Evolutionary conservation across 2,329 filamentous ascomycete species (phyloP).

Genomic region (Beauveria pseudobassiana): DNA sequence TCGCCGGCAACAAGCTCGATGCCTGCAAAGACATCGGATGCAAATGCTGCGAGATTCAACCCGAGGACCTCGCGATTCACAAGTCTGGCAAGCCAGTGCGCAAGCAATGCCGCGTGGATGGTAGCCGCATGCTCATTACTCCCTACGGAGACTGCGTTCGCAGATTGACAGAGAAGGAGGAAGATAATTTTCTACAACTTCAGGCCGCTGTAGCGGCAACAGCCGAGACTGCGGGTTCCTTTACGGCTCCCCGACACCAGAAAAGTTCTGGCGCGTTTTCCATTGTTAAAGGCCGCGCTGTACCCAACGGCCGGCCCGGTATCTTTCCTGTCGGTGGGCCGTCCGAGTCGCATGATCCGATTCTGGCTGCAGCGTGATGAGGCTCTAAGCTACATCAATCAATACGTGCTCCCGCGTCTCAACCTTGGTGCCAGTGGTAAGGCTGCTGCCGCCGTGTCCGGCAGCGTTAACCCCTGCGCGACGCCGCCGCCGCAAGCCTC

Average conservation of each 20-base stretch:
- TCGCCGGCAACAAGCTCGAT: slow-evolving; percentile 16
- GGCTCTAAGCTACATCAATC: slow-evolving; percentile 61
- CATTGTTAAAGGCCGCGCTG: slow-evolving; percentile 56
- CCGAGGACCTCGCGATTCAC: slow-evolving; percentile 46
- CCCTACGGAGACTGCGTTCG: slow-evolving; percentile 71
- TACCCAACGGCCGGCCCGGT: slow-evolving; percentile 54
- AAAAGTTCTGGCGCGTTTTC: slow-evolving; percentile 49
- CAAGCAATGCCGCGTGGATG: slow-evolving; percentile 51
- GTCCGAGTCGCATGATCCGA: slow-evolving; percentile 46
- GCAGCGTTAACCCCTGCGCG: slow-evolving; percentile 28
- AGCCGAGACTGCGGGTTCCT: slow-evolving; percentile 46
- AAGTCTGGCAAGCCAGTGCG: slow-evolving; percentile 51
- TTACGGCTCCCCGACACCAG: slow-evolving; percentile 48
- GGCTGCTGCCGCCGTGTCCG: slow-evolving; percentile 26
- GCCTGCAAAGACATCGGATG: slow-evolving; percentile 31
- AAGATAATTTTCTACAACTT: slow-evolving; percentile 61
- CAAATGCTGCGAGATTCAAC: slow-evolving; percentile 33
- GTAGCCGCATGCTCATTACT: slow-evolving; percentile 63
- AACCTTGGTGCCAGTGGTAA: slow-evolving; percentile 44
- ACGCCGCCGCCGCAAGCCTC: slow-evolving; percentile 42
- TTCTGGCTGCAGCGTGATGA: slow-evolving; percentile 61
- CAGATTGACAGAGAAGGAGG: slow-evolving; percentile 60
- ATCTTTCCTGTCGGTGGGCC: slow-evolving; percentile 48
- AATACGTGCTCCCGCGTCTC: slow-evolving; percentile 56
- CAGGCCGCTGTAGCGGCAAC: slow-evolving; percentile 50